Base-by-base conservation (phyloP, 345 rosid species). In the Eucalyptus pauciflora region DNA sequence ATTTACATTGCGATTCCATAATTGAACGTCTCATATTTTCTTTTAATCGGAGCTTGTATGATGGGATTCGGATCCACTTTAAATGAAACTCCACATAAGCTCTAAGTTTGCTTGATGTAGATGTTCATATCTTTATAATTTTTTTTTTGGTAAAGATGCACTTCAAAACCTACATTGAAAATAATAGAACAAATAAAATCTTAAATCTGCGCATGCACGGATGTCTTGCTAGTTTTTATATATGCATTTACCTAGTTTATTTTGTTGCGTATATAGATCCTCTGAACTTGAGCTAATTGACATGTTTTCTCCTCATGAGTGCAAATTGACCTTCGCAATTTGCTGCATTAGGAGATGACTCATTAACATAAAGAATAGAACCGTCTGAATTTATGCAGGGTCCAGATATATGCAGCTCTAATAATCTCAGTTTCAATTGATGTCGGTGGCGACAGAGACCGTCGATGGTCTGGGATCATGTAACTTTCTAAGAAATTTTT, bases 401-500 rank as follows among this genome's bases (percentile, higher is more conserved):
- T 27, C 31, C 15, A 60, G 67, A 60, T 27, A 27, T 0, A 60
- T 27, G 67, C 14, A 60, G 0, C 31, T 60, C 31, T 27, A 12
- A 60, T 60, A 54, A 58, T 60, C 31, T 60, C 14, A 60, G 31
- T 60, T 60, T 60, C 67, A 27, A 60, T 5, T 0, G 15, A 60
- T 27, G 31, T 12, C 15, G 1, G 29, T 25, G 62, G 67, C 0
- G 31, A 60, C 67, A 60, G 31, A 60, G 31, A 58, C 0, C 7
- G 29, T 58, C 0, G 15, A 58, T 60, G 67, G 67, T 11, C 67
- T 60, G 67, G 67, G 67, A 60, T 60, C 67, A 60, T 11, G 22
- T 16, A 3, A 7, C 20, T 33, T 31, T 16, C 2, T 16, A 16
- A 0, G 0, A 69, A 33, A 16, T 0, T 69, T 31, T 33, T 31